Evolutionary conservation across 2,329 filamentous ascomycete species (phyloP), one percentile per base, ranked within the genome.

Genomic region (Emmonsiellopsis sp.): DNA sequence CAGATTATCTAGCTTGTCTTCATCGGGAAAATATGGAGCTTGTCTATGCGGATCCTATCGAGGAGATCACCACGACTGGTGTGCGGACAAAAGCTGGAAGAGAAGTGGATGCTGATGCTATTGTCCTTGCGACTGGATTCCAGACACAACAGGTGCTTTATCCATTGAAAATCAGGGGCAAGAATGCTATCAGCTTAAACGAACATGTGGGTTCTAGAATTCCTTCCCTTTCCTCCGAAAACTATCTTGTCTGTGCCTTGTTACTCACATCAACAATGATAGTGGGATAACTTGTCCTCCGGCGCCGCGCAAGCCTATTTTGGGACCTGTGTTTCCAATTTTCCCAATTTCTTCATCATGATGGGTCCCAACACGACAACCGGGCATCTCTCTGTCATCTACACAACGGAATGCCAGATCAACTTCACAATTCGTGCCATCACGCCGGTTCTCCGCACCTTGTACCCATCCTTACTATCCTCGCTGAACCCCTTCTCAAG

Each of bases 361-460:
- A 69, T 74, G 65, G 72, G 73, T 0, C 74, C 68, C 8, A 75
- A 75, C 57, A 75, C 71, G 0, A 64, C 74, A 2, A 78, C 72
- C 0, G 76, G 76, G 0, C 77, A 79, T 56, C 62, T 76, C 0
- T 75, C 71, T 0, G 76, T 77, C 3, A 74, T 78, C 17, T 78
- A 74, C 59, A 74, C 74, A 0, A 71, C 72, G 0, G 76, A 79
- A 58, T 78, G 76, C 57, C 75, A 79, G 54, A 75, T 79, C 51
- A 77, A 77, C 60, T 76, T 76, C 55, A 65, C 66, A 14, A 60
- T 74, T 6, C 67, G 72, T 6, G 61, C 75, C 0, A 64, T 79
- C 10, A 58, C 57, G 0, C 75, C 76, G 0, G 66, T 79, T 36
- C 57, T 76, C 31, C 55, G 62, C 4, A 57, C 62, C 13, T 52